Evolutionary conservation across 768 basidiomycete species (phyloP).

Genomic region (Suillus placidus): DNA sequence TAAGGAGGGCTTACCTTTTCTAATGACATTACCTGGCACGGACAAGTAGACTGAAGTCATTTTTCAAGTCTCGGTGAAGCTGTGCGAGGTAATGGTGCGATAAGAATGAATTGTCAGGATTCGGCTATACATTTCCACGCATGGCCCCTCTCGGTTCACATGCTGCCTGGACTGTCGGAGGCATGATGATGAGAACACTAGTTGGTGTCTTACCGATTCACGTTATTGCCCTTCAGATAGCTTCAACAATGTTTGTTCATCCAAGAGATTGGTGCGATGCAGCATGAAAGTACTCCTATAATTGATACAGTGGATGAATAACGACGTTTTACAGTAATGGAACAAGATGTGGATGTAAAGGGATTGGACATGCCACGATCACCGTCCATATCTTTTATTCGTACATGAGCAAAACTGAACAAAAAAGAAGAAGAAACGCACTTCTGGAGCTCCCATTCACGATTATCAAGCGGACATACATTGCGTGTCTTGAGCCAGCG

Average conservation of each 20-base stretch:
- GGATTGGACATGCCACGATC: not conserved
- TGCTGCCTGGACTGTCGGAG: not conserved
- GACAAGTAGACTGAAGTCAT: not conserved
- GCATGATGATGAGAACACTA: not conserved
- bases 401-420: not conserved
- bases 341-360: not conserved
- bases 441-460: constrained; percentile 98
- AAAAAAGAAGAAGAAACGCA: constrained; percentile 41
- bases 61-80: not conserved
- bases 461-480: constrained; percentile 92
- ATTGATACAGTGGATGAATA: constrained; percentile 2
- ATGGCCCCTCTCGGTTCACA: not conserved
- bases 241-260: not conserved
- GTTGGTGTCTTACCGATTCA: not conserved
- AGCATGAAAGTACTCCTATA: not conserved
- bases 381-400: constrained; percentile 3
- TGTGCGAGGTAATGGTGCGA: not conserved
- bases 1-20: not conserved
- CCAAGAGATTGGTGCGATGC: not conserved
- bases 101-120: not conserved
- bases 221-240: not conserved
- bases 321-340: constrained; percentile 1
- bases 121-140: not conserved
- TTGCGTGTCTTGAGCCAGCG: constrained; percentile 98
- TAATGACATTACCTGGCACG: not conserved